phyloP scores from a whole-genome alignment of 805 yeast species.

The Saccharomycopsis fermentans region DNA sequence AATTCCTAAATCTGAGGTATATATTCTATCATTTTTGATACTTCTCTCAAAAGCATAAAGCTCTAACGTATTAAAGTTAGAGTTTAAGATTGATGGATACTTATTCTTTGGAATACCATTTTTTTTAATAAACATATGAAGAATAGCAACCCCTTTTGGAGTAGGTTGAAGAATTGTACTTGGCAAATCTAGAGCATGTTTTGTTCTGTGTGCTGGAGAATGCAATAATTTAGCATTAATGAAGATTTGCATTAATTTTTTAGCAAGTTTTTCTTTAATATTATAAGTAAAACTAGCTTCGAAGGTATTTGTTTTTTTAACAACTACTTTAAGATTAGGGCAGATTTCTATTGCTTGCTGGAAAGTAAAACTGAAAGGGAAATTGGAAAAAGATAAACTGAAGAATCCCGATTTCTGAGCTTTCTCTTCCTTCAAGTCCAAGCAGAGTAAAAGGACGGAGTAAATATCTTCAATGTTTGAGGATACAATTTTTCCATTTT shows the following conservation, averaged over 20 bases:
- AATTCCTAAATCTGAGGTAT: slow-evolving; percentile 55
- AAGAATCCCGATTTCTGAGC: background rate
- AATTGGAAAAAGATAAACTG: slow-evolving; percentile 24
- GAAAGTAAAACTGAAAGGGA: slow-evolving; percentile 44
- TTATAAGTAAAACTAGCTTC: slow-evolving; percentile 45
- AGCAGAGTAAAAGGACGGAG: slow-evolving; percentile 9
- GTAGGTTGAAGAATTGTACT: slow-evolving; percentile 64
- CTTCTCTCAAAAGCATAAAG: slow-evolving; percentile 61
- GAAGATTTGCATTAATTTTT: slow-evolving; percentile 37
- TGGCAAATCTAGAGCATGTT: slow-evolving; percentile 28
- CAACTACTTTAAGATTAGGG: slow-evolving; percentile 37
- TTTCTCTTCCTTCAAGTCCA: slow-evolving; percentile 7
- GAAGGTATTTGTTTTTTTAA: slow-evolving; percentile 37
- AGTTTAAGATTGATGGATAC: slow-evolving; percentile 39
- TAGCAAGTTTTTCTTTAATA: slow-evolving; percentile 41
- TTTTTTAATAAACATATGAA: slow-evolving; percentile 49
- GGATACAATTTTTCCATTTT: slow-evolving; percentile 3
- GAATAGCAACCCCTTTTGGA: slow-evolving; percentile 74
- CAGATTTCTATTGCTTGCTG: slow-evolving; percentile 43
- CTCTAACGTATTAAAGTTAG: slow-evolving; percentile 62
- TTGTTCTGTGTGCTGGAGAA: slow-evolving; percentile 65
- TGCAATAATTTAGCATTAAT: slow-evolving; percentile 59
- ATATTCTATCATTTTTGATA: slow-evolving; percentile 42
- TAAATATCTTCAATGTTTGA: slow-evolving; percentile 10
- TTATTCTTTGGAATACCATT: slow-evolving; percentile 37